Evolutionary conservation across 805 yeast species (phyloP).

Genomic region (Ogataea allantospora): DNA sequence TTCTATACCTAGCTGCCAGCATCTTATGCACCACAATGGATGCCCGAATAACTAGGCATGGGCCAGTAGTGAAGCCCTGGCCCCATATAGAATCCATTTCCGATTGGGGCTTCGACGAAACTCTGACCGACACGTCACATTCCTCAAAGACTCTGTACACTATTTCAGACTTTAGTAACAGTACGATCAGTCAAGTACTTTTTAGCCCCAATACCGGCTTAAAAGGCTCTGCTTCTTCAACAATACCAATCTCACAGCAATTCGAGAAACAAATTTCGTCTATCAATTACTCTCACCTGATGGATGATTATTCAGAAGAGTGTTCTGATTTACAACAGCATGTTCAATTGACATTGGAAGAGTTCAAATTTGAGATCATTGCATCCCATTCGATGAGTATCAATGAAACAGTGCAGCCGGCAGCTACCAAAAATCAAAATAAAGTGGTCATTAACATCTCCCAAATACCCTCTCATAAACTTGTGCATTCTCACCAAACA

Average conservation of each 20-base stretch:
- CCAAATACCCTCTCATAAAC: conserved; percentile 17
- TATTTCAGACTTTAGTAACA: conserved; percentile 8
- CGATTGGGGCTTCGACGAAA: conserved; percentile 28
- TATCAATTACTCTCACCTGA: neutral
- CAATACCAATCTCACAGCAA: neutral
- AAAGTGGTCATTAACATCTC: conserved; percentile 13
- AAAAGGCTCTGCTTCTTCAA: neutral
- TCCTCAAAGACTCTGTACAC: conserved; percentile 1
- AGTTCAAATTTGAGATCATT: conserved; percentile 28
- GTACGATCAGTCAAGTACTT: conserved; percentile 4
- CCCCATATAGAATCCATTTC: conserved; percentile 10
- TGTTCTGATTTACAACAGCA: neutral
- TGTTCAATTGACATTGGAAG: conserved; percentile 19
- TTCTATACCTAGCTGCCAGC: neutral
- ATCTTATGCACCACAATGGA: conserved; percentile 3
- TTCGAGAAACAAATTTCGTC: neutral
- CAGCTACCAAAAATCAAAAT: conserved; percentile 1
- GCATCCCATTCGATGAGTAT: conserved; percentile 24
- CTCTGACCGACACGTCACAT: conserved; percentile 4
- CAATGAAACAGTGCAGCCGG: conserved; percentile 2
- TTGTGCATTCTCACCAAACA: conserved; percentile 22
- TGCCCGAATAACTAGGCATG: conserved; percentile 6
- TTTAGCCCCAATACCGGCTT: neutral
- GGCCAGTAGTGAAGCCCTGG: conserved; percentile 3
- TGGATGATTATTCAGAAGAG: conserved; percentile 10